Conservation (phyloP, 2,329 filamentous ascomycete species). For the Myriosclerotinia duriaeana region DNA sequence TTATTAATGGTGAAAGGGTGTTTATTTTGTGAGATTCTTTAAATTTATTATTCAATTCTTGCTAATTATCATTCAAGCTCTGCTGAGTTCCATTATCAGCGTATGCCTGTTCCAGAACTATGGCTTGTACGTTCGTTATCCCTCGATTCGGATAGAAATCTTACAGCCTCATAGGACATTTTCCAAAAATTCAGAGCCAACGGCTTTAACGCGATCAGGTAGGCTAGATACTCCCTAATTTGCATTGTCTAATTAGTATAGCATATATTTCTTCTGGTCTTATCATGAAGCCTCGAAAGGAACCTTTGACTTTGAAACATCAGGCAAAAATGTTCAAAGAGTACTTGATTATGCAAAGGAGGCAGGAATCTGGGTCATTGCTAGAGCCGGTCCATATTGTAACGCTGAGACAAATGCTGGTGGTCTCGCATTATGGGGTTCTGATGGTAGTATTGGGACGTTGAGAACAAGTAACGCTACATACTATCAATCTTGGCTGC, state of each 20-base stretch:
- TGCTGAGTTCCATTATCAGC: constrained; percentile 53
- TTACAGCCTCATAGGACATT: constrained; percentile 46
- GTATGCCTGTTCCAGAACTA: constrained; percentile 54
- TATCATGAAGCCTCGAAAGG: constrained; percentile 49
- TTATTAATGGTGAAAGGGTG: constrained; percentile 50
- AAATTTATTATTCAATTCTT: background rate
- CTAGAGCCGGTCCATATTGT: constrained; percentile 51
- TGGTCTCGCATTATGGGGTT: constrained; percentile 48
- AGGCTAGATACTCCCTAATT: constrained; percentile 17
- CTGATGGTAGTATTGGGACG: constrained; percentile 48
- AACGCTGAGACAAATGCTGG: constrained; percentile 54
- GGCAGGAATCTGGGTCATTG: constrained; percentile 52
- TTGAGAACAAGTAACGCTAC: constrained; percentile 47
- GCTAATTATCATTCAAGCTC: constrained; percentile 30
- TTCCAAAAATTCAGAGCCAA: constrained; percentile 55
- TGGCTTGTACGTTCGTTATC: constrained; percentile 43
- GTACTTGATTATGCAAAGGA: constrained; percentile 52
- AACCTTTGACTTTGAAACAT: constrained; percentile 51
- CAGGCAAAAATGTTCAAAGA: constrained; percentile 52
- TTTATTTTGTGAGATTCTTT: constrained; percentile 45
- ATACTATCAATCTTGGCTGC: constrained; percentile 49
- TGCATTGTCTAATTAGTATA: constrained; percentile 24
- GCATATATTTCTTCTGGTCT: constrained; percentile 53
- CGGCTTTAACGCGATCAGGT: constrained; percentile 53
- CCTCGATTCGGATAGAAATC: constrained; percentile 1